These are phyloP conservation scores for Rosa chinensis DNA, from an alignment of 306 rosid species.

Conservation along the genomic window DNA sequence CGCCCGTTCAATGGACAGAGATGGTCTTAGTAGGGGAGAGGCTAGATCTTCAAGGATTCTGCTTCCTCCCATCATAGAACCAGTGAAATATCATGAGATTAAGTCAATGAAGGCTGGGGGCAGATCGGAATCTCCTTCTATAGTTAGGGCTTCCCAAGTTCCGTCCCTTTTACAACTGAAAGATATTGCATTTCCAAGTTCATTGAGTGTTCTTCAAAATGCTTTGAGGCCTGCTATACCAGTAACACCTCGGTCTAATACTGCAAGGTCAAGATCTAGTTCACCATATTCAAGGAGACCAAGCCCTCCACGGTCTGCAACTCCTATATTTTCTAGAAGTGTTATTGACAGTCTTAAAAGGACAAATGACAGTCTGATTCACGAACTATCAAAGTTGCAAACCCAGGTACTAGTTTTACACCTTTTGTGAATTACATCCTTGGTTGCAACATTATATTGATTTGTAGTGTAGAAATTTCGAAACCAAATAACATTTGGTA, in stretches of 20 bases:
- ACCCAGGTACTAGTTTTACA: constrained; percentile 49
- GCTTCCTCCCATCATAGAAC: constrained; percentile 62
- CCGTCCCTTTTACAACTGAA: constrained; percentile 58
- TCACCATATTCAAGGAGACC: constrained; percentile 71
- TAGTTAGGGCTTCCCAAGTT: constrained; percentile 59
- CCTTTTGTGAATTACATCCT: constrained; percentile 17
- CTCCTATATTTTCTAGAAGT: constrained; percentile 79
- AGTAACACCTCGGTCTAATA: constrained; percentile 30
- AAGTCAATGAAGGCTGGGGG: constrained; percentile 43
- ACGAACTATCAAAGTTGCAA: constrained; percentile 70
- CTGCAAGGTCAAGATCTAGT: constrained; percentile 43
- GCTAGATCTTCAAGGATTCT: constrained; percentile 56
- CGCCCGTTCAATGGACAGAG: constrained; percentile 56
- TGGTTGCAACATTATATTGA: constrained; percentile 7
- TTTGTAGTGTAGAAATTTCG: constrained; percentile 10
- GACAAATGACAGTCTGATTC: constrained; percentile 60
- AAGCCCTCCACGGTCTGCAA: constrained; percentile 72
- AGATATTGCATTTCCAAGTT: constrained; percentile 75
- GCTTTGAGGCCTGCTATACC: constrained; percentile 42
- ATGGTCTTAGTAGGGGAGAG: constrained; percentile 49
- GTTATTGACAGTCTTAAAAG: constrained; percentile 75
- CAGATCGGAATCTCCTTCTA: constrained; percentile 46
- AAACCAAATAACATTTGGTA: not conserved
- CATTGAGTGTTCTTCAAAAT: constrained; percentile 56
- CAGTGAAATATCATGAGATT: constrained; percentile 57